Evolutionary conservation across 106 monocot genomes (phyloP).

Genomic region (Dioscorea alata): DNA sequence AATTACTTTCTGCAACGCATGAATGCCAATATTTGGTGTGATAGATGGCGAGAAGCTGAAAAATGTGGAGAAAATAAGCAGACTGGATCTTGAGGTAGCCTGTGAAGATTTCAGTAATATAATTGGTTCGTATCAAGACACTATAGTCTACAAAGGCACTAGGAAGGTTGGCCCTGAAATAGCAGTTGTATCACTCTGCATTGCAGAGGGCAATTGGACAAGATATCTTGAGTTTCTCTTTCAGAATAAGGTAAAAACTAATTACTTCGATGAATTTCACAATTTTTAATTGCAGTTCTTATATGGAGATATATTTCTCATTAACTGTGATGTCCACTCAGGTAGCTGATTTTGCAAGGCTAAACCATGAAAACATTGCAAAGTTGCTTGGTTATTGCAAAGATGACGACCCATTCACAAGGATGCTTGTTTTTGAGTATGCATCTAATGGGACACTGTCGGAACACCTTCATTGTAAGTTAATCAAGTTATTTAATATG

Average conservation of each 20-base stretch:
- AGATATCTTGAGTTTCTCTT: conserved; percentile 70
- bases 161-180: conserved; percentile 80
- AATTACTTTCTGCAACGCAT: background rate
- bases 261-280: too few relatives aligned
- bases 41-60: conserved; percentile 56
- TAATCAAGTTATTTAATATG: background rate
- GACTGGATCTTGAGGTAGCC: conserved; percentile 73
- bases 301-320: too few relatives aligned
- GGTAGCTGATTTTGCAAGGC: conserved; percentile 71
- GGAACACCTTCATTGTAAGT: conserved; percentile 90
- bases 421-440: conserved; percentile 95
- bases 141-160: conserved; percentile 78
- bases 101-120: conserved; percentile 99
- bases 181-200: conserved; percentile 79
- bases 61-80: conserved; percentile 50
- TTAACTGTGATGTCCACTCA: conserved; percentile 11
- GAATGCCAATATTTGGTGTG: background rate
- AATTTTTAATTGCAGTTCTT: too few relatives aligned
- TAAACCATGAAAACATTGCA: conserved; percentile 67
- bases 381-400: conserved; percentile 82
- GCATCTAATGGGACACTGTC: conserved; percentile 90
- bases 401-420: conserved; percentile 75
- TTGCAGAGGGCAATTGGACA: conserved; percentile 53
- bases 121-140: conserved; percentile 73
- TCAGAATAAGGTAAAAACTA: conserved; percentile 52